Percentiles rank a stretch among this genome's conserved stretches.
These are phyloP conservation scores for Paramecium sexaurelia DNA, from an alignment of 73 alveolate species.

Conservation along the genomic window DNA sequence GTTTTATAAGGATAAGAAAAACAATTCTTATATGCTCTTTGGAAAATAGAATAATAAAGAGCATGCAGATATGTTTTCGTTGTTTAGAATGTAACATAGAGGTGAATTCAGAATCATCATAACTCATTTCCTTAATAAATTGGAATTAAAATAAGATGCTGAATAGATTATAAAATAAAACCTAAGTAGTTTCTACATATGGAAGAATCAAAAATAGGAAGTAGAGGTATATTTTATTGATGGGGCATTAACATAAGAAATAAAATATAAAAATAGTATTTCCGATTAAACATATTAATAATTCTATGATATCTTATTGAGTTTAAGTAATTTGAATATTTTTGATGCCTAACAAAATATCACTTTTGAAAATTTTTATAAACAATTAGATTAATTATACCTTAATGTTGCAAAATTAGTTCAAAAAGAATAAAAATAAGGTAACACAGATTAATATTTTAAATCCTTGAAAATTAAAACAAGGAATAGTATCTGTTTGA, in stretches of 20 bases:
- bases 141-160: neutral
- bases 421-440: neutral
- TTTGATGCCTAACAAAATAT: neutral
- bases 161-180: neutral
- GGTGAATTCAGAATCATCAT: neutral
- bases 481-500: neutral
- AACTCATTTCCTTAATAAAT: neutral
- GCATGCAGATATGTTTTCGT: neutral
- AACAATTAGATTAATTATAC: neutral
- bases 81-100: neutral
- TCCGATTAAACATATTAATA: neutral
- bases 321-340: neutral
- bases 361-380: neutral
- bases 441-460: neutral
- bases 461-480: neutral
- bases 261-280: neutral
- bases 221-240: neutral
- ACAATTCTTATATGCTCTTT: neutral
- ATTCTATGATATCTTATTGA: neutral
- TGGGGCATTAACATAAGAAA: neutral
- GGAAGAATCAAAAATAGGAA: neutral
- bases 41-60: neutral
- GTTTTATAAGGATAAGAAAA: neutral
- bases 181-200: neutral
- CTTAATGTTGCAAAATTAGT: neutral